Base-by-base conservation (phyloP, 306 rosid genomes). In the Gynostemma pentaphyllum region DNA sequence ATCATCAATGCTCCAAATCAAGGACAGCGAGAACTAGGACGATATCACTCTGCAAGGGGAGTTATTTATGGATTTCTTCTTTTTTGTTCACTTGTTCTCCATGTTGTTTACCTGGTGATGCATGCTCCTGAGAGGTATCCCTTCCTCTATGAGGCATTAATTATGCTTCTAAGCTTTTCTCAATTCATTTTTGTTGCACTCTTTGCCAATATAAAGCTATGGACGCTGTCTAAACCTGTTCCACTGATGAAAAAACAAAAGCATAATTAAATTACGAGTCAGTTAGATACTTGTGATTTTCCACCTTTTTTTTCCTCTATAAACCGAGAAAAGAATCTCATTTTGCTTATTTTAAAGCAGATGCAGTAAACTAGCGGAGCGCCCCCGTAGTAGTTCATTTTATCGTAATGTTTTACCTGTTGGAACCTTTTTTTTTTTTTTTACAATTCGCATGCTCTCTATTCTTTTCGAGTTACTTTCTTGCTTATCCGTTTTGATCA, bases 91-190 rank as follows among this genome's bases (percentile, higher is more conserved):
- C 59, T 79, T 44, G n/a, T 75, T 79, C 88, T 92, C 68, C 98
- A 88, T 68, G n/a, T 84, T 56, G 88, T 84, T 69, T 92, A 86
- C 76, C 66, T 88, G 66, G 78, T 68, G 66, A 36, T 77, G 85
- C 72, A 46, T 27, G 80, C 96, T 32, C 98, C 98, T 7, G 59
- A 57, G 41, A 79, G 83, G 80, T 88, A 80, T 65, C 95, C 96
- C 69, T 92, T 77, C 79, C 82, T 92, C 65, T 92, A 83, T 63
- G 96, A 88, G 75, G 98, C 98, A 39, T 26, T 86, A 24, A 86
- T 86, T 49, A 88, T 92, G 95, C 76, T 79, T 77, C 77, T 92
- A 39, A 82, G 98, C 81, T 88, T 88, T 69, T 80, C 84, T n/a
- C 95, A 86, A 71, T 92, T 92, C 80, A 73, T 80, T n/a, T 72